These are phyloP conservation scores for Hypoxylon sp. DNA, from an alignment of 2,329 filamentous ascomycete genomes.

Conservation along the genomic window DNA sequence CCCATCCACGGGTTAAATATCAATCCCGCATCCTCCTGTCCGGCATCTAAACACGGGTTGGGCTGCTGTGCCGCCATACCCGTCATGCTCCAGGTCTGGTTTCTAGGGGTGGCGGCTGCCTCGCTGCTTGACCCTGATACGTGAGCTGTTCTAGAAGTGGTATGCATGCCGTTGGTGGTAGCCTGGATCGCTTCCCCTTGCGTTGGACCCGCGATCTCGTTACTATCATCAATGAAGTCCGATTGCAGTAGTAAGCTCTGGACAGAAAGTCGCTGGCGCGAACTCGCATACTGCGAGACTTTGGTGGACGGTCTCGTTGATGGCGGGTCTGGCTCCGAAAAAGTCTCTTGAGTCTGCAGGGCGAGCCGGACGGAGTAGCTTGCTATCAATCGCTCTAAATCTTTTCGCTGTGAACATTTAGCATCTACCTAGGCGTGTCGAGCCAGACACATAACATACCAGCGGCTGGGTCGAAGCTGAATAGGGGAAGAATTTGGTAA, in stretches of 20 bases:
- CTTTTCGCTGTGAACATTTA: slow-evolving; percentile 41
- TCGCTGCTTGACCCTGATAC: slow-evolving; percentile 5
- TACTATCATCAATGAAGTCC: slow-evolving; percentile 55
- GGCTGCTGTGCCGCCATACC: slow-evolving; percentile 14
- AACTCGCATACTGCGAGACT: slow-evolving; percentile 48
- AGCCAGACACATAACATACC: slow-evolving; percentile 30
- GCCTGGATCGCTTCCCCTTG: slow-evolving; percentile 41
- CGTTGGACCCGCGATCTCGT: slow-evolving; percentile 45
- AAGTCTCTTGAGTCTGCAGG: slow-evolving; percentile 43
- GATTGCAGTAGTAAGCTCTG: slow-evolving; percentile 56
- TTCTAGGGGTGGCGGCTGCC: neutral
- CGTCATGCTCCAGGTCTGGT: slow-evolving; percentile 11
- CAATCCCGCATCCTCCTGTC: slow-evolving; percentile 44
- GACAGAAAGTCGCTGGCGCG: slow-evolving; percentile 54
- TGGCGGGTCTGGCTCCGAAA: slow-evolving; percentile 39
- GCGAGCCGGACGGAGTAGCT: slow-evolving; percentile 46
- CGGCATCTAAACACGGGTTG: slow-evolving; percentile 37
- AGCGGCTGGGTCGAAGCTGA: slow-evolving; percentile 48
- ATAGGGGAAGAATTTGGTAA: slow-evolving; percentile 45
- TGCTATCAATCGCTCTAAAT: slow-evolving; percentile 46
- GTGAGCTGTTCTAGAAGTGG: neutral
- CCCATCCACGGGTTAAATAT: slow-evolving; percentile 50
- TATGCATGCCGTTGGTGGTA: neutral
- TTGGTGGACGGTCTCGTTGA: slow-evolving; percentile 38
- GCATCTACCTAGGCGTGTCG: neutral